Base-by-base conservation (phyloP, 2,329 filamentous ascomycete species). In the Trichoderma sp. region DNA sequence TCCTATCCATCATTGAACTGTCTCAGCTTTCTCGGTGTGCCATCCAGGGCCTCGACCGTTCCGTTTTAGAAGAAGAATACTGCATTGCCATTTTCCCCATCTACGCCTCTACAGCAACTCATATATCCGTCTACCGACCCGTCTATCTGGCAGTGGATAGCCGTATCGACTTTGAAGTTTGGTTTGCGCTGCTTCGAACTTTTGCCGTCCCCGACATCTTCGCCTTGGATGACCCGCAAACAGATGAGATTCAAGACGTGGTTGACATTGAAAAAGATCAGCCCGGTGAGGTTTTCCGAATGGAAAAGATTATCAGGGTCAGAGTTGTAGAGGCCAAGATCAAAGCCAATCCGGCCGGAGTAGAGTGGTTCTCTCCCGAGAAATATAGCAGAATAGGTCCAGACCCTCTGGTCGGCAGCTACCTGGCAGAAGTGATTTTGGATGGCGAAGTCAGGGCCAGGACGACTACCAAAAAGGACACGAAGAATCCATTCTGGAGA, bases 71-170 rank as follows among this genome's bases (percentile, higher is more conserved):
- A 72, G 92, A 96, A 78, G 93, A 97, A 70, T 96, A 92, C 76
- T 98, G 94, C 81, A 92, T 99, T 72, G 94, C 93, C 64, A 95
- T 99, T 58, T 97, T 97, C 76, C 95, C 96, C 19, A 94, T 95
- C 72, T 98, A 99, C 79, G 90, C 93, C 0, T 86, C 91, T 11
- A 89, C 88, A 24, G 87, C 92, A 1, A 91, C 88, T 3, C 87
- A 91, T 21, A 84, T 95, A 68, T 91, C 91, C 7, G 87, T 95
- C 33, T 90, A 93, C 70, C 89, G 92, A n/a, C 95, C 96, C 0
- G 90, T 98, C 43, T 97, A 97, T 77, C 84, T 99, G 40, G 92
- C 93, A 4, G 81, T 97, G 56, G 95, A 98, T 74, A 94, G 89
- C 31, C 88, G 94, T 53, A 89, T 97, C 7, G 84, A 97, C n/a